These are phyloP conservation scores for Aureobasidium melanogenum DNA, from an alignment of 2,329 filamentous ascomycete species.

Conservation along the genomic window DNA sequence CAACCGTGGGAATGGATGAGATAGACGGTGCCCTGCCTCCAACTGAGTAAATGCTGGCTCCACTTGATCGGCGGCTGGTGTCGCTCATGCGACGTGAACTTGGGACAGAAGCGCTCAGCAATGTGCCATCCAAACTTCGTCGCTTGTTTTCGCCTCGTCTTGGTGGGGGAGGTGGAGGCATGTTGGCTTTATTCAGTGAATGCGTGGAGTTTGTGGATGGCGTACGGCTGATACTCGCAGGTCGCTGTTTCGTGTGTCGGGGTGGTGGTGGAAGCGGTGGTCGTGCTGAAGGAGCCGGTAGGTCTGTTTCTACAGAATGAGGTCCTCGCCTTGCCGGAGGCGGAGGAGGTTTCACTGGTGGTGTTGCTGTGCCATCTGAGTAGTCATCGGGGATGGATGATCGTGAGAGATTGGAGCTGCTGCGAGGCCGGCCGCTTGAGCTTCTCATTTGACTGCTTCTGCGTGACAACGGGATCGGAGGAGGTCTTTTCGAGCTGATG, in stretches of 20 bases:
- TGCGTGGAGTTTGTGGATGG: neutral
- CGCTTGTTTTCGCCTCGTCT: slow-evolving; percentile 10
- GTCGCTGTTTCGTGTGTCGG: neutral
- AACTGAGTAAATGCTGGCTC: neutral
- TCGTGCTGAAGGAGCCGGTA: neutral
- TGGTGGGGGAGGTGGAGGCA: slow-evolving; percentile 11
- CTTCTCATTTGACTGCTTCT: slow-evolving; percentile 38
- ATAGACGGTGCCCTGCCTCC: neutral
- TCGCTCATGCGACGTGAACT: neutral
- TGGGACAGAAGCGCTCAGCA: neutral
- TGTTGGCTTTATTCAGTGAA: neutral
- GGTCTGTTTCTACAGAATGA: neutral
- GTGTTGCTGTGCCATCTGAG: neutral
- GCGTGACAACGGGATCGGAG: slow-evolving; percentile 38
- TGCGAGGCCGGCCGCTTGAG: slow-evolving; percentile 18
- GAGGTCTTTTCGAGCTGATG: slow-evolving; percentile 33
- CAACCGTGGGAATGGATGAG: neutral
- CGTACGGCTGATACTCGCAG: slow-evolving; percentile 4
- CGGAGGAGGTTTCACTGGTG: slow-evolving; percentile 8
- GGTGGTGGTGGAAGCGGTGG: slow-evolving; percentile 8
- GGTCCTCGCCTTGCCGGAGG: neutral
- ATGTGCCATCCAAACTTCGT: slow-evolving; percentile 8
- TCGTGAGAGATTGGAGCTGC: slow-evolving; percentile 20
- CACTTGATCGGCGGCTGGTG: slow-evolving; percentile 1
- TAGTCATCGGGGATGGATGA: slow-evolving; percentile 3